These are phyloP conservation scores for Periconia digitata DNA, from an alignment of 2,329 filamentous ascomycete genomes.

Conservation along the genomic window DNA sequence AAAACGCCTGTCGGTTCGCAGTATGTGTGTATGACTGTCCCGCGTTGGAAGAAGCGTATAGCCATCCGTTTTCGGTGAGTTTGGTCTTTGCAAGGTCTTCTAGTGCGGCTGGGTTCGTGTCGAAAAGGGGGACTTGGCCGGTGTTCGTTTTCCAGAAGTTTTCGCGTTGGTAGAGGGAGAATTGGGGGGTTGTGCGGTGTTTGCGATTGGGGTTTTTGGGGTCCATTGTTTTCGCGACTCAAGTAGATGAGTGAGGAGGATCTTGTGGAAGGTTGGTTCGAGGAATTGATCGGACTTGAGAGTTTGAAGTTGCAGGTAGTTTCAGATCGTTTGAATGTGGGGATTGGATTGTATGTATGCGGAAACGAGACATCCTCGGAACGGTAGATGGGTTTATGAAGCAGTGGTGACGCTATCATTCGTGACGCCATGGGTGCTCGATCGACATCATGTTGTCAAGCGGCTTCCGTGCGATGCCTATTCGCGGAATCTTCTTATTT, in stretches of 20 bases:
- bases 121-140: constrained; percentile 54
- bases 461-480: not conserved
- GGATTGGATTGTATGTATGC: not conserved
- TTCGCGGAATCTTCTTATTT: not conserved
- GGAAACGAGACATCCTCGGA: not conserved
- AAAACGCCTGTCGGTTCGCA: constrained; percentile 65
- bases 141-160: constrained; percentile 58
- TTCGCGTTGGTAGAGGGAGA: constrained; percentile 57
- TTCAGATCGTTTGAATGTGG: no score
- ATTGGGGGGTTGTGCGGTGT: constrained; percentile 55
- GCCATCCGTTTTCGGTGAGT: constrained; percentile 61
- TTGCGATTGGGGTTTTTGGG: constrained; percentile 56
- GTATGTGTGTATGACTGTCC: constrained; percentile 56
- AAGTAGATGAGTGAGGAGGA: not conserved
- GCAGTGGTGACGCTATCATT: not conserved
- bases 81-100: constrained; percentile 55
- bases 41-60: constrained; percentile 60
- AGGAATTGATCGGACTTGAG: not conserved
- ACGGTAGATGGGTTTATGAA: not conserved
- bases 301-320: not conserved
- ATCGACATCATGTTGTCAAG: no score
- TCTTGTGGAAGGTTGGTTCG: not conserved
- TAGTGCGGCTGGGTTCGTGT: constrained; percentile 43
- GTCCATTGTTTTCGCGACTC: constrained; percentile 43
- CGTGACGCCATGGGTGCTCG: not conserved